Evolutionary conservation across 306 rosid species (phyloP), one percentile per base, ranked within the genome.

Genomic region (Castanea mollissima): DNA sequence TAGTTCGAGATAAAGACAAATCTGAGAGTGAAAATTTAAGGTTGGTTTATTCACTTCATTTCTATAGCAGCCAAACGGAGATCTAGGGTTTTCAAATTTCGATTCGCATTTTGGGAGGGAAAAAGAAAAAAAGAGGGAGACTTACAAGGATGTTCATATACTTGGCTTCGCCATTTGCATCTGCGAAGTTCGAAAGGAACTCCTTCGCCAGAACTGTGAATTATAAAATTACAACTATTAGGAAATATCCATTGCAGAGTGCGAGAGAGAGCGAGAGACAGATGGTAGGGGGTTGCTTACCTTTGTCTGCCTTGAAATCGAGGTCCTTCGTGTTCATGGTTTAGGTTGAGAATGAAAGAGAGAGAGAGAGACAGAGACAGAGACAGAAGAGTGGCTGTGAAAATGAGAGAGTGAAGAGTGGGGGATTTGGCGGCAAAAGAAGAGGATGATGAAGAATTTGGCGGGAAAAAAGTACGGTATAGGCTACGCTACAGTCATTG

Each of bases 171-270:
- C 96, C 97, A 57, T 73, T 74, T 67, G 79, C 83, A 21, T 91
- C 96, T 21, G 97, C 94, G 74, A 91, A 96, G 81, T 85, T 88
- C 32, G 96, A 85, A 69, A 96, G 86, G 72, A 96, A 96, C n/a
- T 89, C 96, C 83, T 81, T 93, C 12, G 98, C 92, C 44, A 90
- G 82, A 32, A 38, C 99, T 96, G 95, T 1, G 29, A 29, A 55
- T 6, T 55, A 21, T 55, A 27, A 69, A 35, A 4, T 67, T 19
- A 5, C 35, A 49, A 34, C n/a, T 16, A 35, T 34, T 67, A 67
- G n/a, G 72, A 19, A 67, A 67, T 13, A 44, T 13, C 52, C 23
- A 52, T 73, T 25, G 18, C 6, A 10, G 11, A 54, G 13, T 32
- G 1, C 1, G 69, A 62, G 31, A 25, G 73, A 60, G 63, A 70